A percentile compares a stretch with the other conserved stretches of the same genome.
These are phyloP conservation scores for Fusarium musae DNA, from an alignment of 2,329 filamentous ascomycete species.

Conservation along the genomic window DNA sequence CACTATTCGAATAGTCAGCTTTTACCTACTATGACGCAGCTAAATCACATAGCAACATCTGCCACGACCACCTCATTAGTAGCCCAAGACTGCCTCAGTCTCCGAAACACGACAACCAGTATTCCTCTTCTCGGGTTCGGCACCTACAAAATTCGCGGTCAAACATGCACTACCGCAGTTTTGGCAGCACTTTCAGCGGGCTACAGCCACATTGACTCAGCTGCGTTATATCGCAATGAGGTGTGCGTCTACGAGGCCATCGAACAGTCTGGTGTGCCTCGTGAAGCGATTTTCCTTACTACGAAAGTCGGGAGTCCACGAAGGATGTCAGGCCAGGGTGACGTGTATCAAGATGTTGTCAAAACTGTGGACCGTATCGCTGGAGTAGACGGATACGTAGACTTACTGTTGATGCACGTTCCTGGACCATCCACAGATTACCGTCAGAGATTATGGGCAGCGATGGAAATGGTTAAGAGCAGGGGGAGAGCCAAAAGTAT, in stretches of 20 bases:
- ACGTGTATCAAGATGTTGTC: conserved; percentile 67
- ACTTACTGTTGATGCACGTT: conserved; percentile 77
- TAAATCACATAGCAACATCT: not conserved
- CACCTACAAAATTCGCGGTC: conserved; percentile 69
- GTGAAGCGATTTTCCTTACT: conserved; percentile 73
- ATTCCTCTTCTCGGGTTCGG: conserved; percentile 79
- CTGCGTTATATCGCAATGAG: conserved; percentile 74
- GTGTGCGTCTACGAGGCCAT: conserved; percentile 72
- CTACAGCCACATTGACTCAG: conserved; percentile 74
- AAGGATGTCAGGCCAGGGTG: conserved; percentile 50
- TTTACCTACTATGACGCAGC: not conserved
- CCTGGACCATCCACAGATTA: conserved; percentile 64
- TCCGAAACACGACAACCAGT: conserved; percentile 36
- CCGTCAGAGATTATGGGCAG: conserved; percentile 72
- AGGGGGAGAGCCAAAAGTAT: conserved; percentile 72
- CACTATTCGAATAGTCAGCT: not conserved
- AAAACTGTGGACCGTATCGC: conserved; percentile 73
- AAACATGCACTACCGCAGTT: conserved; percentile 67
- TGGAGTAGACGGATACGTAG: conserved; percentile 70
- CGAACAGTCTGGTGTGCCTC: conserved; percentile 63
- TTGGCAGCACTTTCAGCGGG: conserved; percentile 66
- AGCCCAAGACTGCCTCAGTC: conserved; percentile 27
- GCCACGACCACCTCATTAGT: conserved; percentile 19
- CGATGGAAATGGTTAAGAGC: conserved; percentile 69
- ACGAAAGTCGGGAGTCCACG: conserved; percentile 72